Conservation (phyloP, 345 rosid genomes). For the Physaria fendleri region DNA sequence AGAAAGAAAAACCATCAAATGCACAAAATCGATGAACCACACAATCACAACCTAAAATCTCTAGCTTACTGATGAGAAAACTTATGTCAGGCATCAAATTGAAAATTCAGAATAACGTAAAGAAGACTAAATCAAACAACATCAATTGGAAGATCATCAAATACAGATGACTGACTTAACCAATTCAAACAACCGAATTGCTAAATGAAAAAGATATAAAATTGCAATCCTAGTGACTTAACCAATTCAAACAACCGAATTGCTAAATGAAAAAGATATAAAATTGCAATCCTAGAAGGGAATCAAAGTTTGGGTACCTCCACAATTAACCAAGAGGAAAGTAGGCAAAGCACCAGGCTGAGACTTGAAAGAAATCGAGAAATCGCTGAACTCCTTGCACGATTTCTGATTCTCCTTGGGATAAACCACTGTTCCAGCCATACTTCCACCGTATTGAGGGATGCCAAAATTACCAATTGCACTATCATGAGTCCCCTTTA, state of each 20-base stretch:
- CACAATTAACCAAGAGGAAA: slow-evolving; percentile 85
- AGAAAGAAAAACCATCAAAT: neutral
- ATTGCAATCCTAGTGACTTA: too few species aligned
- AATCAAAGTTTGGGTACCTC: slow-evolving; percentile 54
- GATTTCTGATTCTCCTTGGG: slow-evolving; percentile 71
- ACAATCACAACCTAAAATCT: neutral
- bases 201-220: neutral
- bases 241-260: neutral
- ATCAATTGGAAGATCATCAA: neutral
- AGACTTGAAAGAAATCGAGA: slow-evolving; percentile 54
- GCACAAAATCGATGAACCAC: neutral
- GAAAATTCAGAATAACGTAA: neutral
- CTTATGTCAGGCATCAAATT: neutral
- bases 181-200: neutral
- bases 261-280: neutral
- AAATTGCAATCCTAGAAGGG: neutral
- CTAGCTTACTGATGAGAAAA: neutral
- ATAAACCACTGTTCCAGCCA: slow-evolving; percentile 78
- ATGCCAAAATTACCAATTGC: slow-evolving; percentile 98
- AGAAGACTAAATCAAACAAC: neutral
- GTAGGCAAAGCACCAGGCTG: slow-evolving; percentile 83
- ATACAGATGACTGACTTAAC: neutral
- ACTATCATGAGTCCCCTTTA: slow-evolving; percentile 76
- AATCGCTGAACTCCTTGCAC: slow-evolving; percentile 57
- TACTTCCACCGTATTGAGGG: slow-evolving; percentile 98